Evolutionary conservation across 2,329 filamentous ascomycete genomes (phyloP), one percentile per base, ranked within the genome.

Genomic region (Penicillium sp.): DNA sequence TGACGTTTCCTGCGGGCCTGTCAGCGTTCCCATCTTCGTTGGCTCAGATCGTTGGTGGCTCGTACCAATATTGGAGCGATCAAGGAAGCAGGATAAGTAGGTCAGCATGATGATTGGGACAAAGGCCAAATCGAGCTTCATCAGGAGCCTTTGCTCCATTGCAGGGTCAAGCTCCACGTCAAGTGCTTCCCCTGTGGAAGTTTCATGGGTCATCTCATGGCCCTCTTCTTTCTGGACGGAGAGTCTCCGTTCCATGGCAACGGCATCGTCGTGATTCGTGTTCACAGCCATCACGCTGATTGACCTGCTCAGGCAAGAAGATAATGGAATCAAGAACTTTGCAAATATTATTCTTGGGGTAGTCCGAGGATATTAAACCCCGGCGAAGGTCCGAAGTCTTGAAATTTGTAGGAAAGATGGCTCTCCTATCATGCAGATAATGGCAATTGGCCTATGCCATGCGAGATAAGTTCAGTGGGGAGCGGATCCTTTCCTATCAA

Each of bases 51-150:
- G 4, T 13, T 28, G 10, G 19, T 6, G 16, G 13, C 14, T 30
- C 26, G 11, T 65, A 77, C 81, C 81, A 42, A 85, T 84, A 64
- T 84, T 84, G 22, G 78, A 77, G 57, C 85, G 78, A 70, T 87
- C 85, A 43, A 86, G 74, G 66, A 84, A 85, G 62, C 81, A 84
- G 4, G 79, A 78, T 22, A 87, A 68, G 62, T 85, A 87, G 4
- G 85, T 78, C 51, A 84, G 71, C 79, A 84, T 85, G 60, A 86
- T 82, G 57, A 85, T 80, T 0, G 82, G 82, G 4, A 80, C 78
- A 54, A 84, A 79, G 3, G 76, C 76, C 3, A 79, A 48, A 57
- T 84, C 83, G 11, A 84, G 71, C 60, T 84, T 84, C 22, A 74
- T 69, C 5, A 84, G 75, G 2, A 84, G 71, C 57, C 76, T 79